phyloP scores from a whole-genome alignment of 1,284 basidiomycete species.

The Ustilago nuda region DNA sequence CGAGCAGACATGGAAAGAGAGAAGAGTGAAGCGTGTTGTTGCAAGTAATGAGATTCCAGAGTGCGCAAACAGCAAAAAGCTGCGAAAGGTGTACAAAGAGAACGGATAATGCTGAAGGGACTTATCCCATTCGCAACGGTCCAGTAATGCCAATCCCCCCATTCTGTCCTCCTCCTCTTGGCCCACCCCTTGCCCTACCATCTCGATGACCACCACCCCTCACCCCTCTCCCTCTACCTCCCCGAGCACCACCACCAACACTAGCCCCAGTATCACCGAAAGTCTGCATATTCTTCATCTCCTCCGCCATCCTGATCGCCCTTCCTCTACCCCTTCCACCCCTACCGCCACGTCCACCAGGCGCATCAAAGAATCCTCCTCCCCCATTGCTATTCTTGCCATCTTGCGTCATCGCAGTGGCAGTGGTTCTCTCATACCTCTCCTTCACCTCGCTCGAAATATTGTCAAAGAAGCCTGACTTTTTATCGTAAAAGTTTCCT shows the following conservation, averaged over 20 bases:
- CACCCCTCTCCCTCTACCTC: conserved; percentile 22
- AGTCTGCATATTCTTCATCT: conserved; percentile 64
- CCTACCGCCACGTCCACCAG: conserved; percentile 33
- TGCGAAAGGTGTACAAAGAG: conserved; percentile 9
- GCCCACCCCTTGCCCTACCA: neutral
- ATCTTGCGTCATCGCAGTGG: neutral
- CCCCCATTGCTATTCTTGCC: conserved; percentile 1
- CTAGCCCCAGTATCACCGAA: conserved; percentile 61
- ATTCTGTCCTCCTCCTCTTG: conserved; percentile 1
- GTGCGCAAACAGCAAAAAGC: neutral
- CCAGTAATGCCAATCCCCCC: conserved; percentile 10
- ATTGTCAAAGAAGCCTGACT: conserved; percentile 66
- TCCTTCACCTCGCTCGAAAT: conserved; percentile 66
- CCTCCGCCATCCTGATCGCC: conserved; percentile 60
- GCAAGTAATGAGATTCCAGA: neutral
- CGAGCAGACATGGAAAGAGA: neutral
- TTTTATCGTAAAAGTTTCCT: conserved; percentile 65
- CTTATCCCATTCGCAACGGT: conserved; percentile 33
- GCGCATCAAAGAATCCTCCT: conserved; percentile 31
- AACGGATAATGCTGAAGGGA: neutral
- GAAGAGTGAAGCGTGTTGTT: neutral
- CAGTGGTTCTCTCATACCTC: conserved; percentile 48
- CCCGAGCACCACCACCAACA: conserved; percentile 11
- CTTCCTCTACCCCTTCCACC: conserved; percentile 50
- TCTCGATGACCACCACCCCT: conserved; percentile 16